Base-by-base conservation (phyloP, 768 basidiomycete genomes). In the Chiua virens region DNA sequence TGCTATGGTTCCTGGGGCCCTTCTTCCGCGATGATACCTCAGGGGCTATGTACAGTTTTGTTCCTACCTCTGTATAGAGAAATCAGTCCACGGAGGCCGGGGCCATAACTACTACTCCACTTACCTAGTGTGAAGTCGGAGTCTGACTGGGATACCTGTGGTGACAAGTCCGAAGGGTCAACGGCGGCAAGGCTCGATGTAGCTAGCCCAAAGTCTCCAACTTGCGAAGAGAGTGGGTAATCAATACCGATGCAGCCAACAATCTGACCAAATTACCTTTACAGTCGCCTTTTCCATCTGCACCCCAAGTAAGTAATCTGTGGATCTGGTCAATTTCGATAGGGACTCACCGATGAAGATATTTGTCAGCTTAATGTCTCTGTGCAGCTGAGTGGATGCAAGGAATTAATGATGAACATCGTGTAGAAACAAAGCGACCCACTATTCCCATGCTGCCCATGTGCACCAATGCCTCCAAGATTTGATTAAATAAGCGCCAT, bases 151-250 rank as follows among this genome's bases (percentile, higher is more conserved):
- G 72, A 60, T 2, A 70, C 67, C 39, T 76, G 73, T 2, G 77
- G 75, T 8, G 79, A 75, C 23, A 87, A 71, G 62, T 86, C 83
- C 0, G 85, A 83, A 20, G 87, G 86, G 50, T 91, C 89, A 8
- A 90, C 82, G 28, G 85, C 87, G 4, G 86, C 86, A 17, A 90
- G 73, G 65, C 85, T 87, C 2, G 88, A 88, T 0, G 92, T 92
- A 3, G 92, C 91, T 6, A 97, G 75, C 27, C 94, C 95, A 63
- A 97, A 98, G 65, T 98, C 95, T 17, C 94, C 94, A 35, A 98
- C 88, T 85, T 47, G 36, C 42, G 30, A 45, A 7, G 50, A 42
- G 22, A 38, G 41, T 37, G 37, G 30, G n/a, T 42, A 4, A 37
- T 52, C 28, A 45, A 37, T 10, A 42, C 45, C 11, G 13, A 32